A percentile compares a stretch with the other conserved stretches of the same genome.
Conservation (phyloP, 768 basidiomycete species). For the Amanita pallidorosea region DNA sequence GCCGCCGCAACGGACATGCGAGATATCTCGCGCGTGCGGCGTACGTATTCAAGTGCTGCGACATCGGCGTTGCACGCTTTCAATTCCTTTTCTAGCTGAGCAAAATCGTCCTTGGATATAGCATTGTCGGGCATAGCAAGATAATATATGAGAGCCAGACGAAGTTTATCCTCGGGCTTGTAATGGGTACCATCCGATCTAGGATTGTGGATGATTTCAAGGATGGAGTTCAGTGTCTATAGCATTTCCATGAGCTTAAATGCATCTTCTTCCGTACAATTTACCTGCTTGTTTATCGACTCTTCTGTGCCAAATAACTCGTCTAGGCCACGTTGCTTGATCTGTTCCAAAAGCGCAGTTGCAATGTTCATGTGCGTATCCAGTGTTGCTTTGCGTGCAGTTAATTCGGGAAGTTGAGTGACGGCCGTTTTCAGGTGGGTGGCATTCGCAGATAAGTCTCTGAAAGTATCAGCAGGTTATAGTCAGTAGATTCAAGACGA, state of each 20-base stretch:
- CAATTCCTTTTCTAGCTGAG: constrained; percentile 81
- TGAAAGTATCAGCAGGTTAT: constrained; percentile 12
- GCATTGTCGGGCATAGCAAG: constrained; percentile 76
- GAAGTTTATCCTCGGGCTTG: constrained; percentile 77
- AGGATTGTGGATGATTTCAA: constrained; percentile 76
- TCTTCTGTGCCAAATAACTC: constrained; percentile 98
- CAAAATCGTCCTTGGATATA: constrained; percentile 79
- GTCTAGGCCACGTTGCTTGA: constrained; percentile 90
- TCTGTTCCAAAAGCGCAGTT: constrained; percentile 86
- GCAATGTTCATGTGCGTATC: constrained; percentile 99
- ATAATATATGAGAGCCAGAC: constrained; percentile 92
- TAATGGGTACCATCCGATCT: constrained; percentile 50
- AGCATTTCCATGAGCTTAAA: not conserved
- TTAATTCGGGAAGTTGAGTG: constrained; percentile 92
- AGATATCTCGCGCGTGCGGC: constrained; percentile 83
- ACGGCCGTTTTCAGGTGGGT: constrained; percentile 94
- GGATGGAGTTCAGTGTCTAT: constrained; percentile 67
- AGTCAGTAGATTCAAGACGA: not conserved
- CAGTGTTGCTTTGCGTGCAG: constrained; percentile 90
- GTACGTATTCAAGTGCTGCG: constrained; percentile 85
- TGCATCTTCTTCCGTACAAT: constrained; percentile 5
- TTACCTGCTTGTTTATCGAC: constrained; percentile 74
- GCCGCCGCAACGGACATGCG: constrained; percentile 71
- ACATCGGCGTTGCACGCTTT: constrained; percentile 73
- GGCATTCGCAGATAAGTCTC: constrained; percentile 90